Conservation (phyloP, 441 rosid genomes). For the Lepidium campestre region DNA sequence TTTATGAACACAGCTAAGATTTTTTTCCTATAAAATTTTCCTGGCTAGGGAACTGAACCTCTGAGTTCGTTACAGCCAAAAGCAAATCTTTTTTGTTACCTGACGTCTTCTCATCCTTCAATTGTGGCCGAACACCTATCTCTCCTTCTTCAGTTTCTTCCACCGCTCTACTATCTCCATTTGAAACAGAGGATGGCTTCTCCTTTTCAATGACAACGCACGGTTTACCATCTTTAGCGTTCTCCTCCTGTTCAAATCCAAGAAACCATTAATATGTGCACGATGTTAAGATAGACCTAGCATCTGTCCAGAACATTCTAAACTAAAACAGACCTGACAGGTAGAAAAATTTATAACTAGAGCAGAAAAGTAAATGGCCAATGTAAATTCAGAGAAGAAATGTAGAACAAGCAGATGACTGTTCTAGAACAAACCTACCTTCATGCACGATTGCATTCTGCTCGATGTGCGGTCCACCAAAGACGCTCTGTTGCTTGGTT, state of each 20-base stretch:
- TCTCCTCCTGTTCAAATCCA: slow-evolving; percentile 42
- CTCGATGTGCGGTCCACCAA: slow-evolving; percentile 15
- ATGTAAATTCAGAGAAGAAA: neutral
- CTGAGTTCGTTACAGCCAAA: slow-evolving; percentile 28
- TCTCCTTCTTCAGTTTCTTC: slow-evolving; percentile 34
- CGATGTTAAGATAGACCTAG: slow-evolving; percentile 4
- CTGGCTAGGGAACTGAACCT: slow-evolving; percentile 19
- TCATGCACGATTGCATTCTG: slow-evolving; percentile 19
- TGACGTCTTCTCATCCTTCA: slow-evolving; percentile 24
- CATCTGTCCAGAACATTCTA: neutral
- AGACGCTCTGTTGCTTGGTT: slow-evolving; percentile 25
- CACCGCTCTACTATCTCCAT: slow-evolving; percentile 24
- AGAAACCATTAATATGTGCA: neutral
- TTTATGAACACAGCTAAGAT: slow-evolving; percentile 33
- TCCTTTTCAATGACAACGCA: slow-evolving; percentile 22
- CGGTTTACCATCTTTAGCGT: slow-evolving; percentile 18
- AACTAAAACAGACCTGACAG: neutral
- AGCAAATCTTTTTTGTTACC: slow-evolving; percentile 28
- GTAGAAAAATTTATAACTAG: neutral
- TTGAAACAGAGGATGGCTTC: slow-evolving; percentile 29
- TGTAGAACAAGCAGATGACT: slow-evolving; percentile 1
- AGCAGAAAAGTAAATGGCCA: slow-evolving; percentile 2
- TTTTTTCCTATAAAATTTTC: slow-evolving; percentile 20
- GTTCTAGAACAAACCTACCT: slow-evolving; percentile 22
- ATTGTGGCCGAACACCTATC: slow-evolving; percentile 17